These are phyloP conservation scores for Russula virescens DNA, from an alignment of 768 basidiomycete genomes.

Conservation along the genomic window DNA sequence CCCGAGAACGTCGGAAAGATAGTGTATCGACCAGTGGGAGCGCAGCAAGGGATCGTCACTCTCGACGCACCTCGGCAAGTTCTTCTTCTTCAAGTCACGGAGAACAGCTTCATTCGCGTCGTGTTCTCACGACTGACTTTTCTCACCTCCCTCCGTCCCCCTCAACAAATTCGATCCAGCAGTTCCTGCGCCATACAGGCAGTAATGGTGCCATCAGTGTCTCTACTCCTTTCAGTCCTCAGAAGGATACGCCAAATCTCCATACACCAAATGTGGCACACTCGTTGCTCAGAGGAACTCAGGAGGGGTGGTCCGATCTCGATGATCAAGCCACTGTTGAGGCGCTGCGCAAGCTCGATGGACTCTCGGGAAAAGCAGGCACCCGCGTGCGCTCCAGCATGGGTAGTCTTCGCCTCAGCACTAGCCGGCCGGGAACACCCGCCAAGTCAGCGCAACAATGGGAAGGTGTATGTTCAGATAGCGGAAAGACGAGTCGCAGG, in stretches of 20 bases:
- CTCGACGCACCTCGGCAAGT: slow-evolving; percentile 61
- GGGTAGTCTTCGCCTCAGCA: slow-evolving; percentile 42
- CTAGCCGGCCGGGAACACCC: slow-evolving; percentile 67
- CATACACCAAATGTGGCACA: slow-evolving; percentile 72
- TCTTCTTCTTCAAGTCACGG: slow-evolving; percentile 58
- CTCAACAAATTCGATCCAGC: slow-evolving; percentile 83
- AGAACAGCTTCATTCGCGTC: slow-evolving; percentile 47
- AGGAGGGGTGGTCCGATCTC: slow-evolving; percentile 84
- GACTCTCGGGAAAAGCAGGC: slow-evolving; percentile 62
- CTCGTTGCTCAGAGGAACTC: slow-evolving; percentile 78
- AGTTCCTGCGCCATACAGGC: slow-evolving; percentile 60
- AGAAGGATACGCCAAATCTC: slow-evolving; percentile 35
- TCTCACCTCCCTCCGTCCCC: slow-evolving; percentile 89
- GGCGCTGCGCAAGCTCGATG: slow-evolving; percentile 89
- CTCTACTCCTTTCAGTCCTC: slow-evolving; percentile 35
- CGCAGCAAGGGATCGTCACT: slow-evolving; percentile 36
- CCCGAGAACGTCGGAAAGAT: slow-evolving; percentile 37
- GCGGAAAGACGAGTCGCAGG: slow-evolving; percentile 36
- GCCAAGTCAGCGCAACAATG: slow-evolving; percentile 60
- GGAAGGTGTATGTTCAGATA: slow-evolving; percentile 54
- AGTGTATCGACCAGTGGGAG: slow-evolving; percentile 29
- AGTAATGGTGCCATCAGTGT: slow-evolving; percentile 37
- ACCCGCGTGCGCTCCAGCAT: slow-evolving; percentile 74
- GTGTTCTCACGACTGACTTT: slow-evolving; percentile 69
- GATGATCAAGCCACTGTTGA: slow-evolving; percentile 88